These are phyloP conservation scores for Metarhizium humberi DNA, from an alignment of 2,329 filamentous ascomycete genomes.

Conservation along the genomic window DNA sequence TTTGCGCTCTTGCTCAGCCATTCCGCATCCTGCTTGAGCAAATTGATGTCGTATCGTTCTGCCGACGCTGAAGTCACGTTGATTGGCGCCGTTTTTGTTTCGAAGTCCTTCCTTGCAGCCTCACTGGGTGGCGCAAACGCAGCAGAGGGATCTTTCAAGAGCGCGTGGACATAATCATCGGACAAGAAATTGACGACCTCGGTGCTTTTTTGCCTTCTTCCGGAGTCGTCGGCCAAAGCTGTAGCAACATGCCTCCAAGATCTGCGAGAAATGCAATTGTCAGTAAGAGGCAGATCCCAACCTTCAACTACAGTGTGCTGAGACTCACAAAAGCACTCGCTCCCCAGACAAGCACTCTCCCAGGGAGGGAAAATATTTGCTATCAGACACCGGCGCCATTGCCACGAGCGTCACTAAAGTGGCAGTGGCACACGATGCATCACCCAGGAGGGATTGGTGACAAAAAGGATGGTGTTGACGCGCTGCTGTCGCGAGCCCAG, in stretches of 20 bases:
- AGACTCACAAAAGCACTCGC: slow-evolving; percentile 65
- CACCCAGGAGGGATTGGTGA: slow-evolving; percentile 18
- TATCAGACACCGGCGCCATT: slow-evolving; percentile 65
- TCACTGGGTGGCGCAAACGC: slow-evolving; percentile 56
- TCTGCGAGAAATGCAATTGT: slow-evolving; percentile 26
- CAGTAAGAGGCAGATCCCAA: slow-evolving; percentile 5
- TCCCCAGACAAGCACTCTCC: slow-evolving; percentile 78
- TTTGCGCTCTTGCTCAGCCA: slow-evolving; percentile 75
- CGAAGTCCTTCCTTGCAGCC: slow-evolving; percentile 62
- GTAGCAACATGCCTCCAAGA: slow-evolving; percentile 54
- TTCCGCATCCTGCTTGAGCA: slow-evolving; percentile 74
- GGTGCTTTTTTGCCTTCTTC: slow-evolving; percentile 41
- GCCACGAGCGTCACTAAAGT: slow-evolving; percentile 41
- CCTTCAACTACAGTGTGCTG: not conserved
- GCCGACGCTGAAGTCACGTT: slow-evolving; percentile 63
- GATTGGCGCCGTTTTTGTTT: slow-evolving; percentile 79
- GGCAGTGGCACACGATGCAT: slow-evolving; percentile 29
- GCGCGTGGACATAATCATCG: slow-evolving; percentile 56
- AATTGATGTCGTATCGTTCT: slow-evolving; percentile 61
- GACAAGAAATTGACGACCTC: slow-evolving; percentile 60
- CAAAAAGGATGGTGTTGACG: slow-evolving; percentile 22
- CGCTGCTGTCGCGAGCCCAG: slow-evolving; percentile 19
- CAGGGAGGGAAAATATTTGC: slow-evolving; percentile 73
- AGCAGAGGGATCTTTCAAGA: slow-evolving; percentile 59
- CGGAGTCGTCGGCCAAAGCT: slow-evolving; percentile 46